These are phyloP conservation scores for Diaporthe sp. DNA, from an alignment of 2,329 filamentous ascomycete species.

Conservation along the genomic window DNA sequence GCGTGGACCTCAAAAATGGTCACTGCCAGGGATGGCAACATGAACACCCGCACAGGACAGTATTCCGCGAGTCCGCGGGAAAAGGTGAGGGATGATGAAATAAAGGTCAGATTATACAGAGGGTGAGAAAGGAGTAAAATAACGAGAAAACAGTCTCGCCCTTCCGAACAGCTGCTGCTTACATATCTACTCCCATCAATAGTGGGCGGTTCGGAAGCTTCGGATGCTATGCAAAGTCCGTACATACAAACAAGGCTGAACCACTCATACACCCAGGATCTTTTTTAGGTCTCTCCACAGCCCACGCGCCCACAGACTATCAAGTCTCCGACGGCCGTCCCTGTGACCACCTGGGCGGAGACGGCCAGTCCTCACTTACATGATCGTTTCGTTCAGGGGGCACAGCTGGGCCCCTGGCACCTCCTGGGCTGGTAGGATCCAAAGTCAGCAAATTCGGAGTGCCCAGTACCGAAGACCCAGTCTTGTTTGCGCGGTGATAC, in stretches of 20 bases:
- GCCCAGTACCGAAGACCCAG: neutral
- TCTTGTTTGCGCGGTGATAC: neutral
- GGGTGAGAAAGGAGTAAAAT: neutral
- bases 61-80: neutral
- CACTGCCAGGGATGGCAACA: neutral
- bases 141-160: neutral
- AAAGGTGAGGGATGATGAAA: neutral
- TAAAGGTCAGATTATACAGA: neutral
- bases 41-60: neutral
- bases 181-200: conserved; percentile 12
- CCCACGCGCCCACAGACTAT: conserved; percentile 2
- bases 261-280: conserved; percentile 12
- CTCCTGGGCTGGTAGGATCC: neutral
- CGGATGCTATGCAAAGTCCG: conserved; percentile 25
- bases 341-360: conserved; percentile 7
- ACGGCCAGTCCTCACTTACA: conserved; percentile 5
- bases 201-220: conserved; percentile 25
- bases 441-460: conserved; percentile 12
- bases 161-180: conserved; percentile 2
- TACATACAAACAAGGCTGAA: conserved; percentile 8
- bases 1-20: neutral
- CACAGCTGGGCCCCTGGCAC: neutral
- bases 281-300: conserved; percentile 7
- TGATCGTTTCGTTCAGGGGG: neutral
- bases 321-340: neutral